Conservation (phyloP, 768 basidiomycete species). For the Amanita molliuscula region DNA sequence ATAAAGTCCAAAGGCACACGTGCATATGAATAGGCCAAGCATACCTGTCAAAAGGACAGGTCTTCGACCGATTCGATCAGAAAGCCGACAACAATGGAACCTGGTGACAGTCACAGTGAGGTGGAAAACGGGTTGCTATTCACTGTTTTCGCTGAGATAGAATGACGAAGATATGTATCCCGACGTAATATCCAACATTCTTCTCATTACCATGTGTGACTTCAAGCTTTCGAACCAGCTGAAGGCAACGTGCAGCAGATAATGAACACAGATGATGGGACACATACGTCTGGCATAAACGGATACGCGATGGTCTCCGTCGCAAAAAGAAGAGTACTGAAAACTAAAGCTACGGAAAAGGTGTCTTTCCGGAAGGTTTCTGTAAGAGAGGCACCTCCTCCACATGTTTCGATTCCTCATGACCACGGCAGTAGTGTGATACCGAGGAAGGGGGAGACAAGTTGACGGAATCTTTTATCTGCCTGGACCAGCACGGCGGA, state of each 20-base stretch:
- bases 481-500: too few relatives aligned
- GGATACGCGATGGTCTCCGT: conserved; percentile 70
- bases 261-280: neutral
- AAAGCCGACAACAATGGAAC: conserved; percentile 63
- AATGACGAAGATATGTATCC: conserved; percentile 22
- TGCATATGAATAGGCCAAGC: conserved; percentile 51
- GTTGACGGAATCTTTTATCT: too few relatives aligned
- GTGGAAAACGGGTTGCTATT: conserved; percentile 69
- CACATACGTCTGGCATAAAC: conserved; percentile 60
- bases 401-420: too few relatives aligned
- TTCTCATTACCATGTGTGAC: conserved; percentile 52
- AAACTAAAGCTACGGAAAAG: conserved; percentile 59
- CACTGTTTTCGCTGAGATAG: neutral
- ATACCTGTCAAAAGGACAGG: conserved; percentile 63
- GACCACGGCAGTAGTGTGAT: too few relatives aligned
- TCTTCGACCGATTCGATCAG: conserved; percentile 65
- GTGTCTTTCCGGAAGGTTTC: neutral
- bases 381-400: too few relatives aligned
- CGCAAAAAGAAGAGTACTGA: conserved; percentile 56
- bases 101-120: conserved; percentile 63
- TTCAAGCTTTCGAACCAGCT: conserved; percentile 34
- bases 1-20: conserved; percentile 64
- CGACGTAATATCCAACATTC: conserved; percentile 68
- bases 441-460: too few relatives aligned
- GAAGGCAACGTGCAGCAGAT: neutral